Percentiles rank a stretch among this genome's conserved stretches.
phyloP scores from a whole-genome alignment of 2,329 filamentous ascomycete species.

The Neopestalotiopsis sp. region DNA sequence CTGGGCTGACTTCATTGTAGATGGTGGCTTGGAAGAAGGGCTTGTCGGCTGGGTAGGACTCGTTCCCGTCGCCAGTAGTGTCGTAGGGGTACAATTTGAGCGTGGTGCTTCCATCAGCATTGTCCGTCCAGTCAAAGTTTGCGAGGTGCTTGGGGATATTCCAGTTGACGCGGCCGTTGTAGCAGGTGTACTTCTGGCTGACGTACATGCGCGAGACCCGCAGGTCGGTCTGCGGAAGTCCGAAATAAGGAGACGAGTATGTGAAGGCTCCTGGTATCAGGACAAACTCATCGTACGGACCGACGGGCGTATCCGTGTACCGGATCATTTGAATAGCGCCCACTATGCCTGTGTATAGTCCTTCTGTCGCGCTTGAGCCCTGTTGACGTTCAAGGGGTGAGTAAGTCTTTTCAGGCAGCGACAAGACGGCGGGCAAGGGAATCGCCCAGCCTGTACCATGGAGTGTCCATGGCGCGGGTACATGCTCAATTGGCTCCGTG shows the following conservation, averaged over 20 bases:
- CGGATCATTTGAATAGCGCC: constrained; percentile 38
- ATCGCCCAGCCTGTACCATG: constrained; percentile 20
- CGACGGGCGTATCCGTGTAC: constrained; percentile 37
- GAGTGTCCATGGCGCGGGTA: constrained; percentile 12
- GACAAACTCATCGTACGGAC: constrained; percentile 40
- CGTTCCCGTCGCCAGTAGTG: constrained; percentile 11
- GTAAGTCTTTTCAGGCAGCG: constrained; percentile 24
- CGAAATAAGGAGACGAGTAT: neutral
- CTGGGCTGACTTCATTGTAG: constrained; percentile 17
- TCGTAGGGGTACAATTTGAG: constrained; percentile 32
- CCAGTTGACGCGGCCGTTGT: constrained; percentile 41
- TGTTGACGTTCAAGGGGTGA: constrained; percentile 16
- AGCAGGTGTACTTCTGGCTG: constrained; percentile 36
- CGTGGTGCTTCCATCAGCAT: constrained; percentile 23
- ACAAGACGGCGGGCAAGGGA: constrained; percentile 22
- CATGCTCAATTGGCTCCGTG: constrained; percentile 16
- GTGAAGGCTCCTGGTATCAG: constrained; percentile 35
- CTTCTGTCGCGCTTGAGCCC: constrained; percentile 27
- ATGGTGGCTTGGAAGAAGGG: constrained; percentile 35
- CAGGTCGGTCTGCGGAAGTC: constrained; percentile 24
- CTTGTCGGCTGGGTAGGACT: constrained; percentile 15
- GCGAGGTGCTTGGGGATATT: constrained; percentile 42
- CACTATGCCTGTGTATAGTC: constrained; percentile 30
- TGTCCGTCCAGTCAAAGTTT: constrained; percentile 33
- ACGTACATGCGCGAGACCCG: constrained; percentile 41